Conservation (phyloP, 495 filamentous ascomycete species). For the Xylaria castorea region DNA sequence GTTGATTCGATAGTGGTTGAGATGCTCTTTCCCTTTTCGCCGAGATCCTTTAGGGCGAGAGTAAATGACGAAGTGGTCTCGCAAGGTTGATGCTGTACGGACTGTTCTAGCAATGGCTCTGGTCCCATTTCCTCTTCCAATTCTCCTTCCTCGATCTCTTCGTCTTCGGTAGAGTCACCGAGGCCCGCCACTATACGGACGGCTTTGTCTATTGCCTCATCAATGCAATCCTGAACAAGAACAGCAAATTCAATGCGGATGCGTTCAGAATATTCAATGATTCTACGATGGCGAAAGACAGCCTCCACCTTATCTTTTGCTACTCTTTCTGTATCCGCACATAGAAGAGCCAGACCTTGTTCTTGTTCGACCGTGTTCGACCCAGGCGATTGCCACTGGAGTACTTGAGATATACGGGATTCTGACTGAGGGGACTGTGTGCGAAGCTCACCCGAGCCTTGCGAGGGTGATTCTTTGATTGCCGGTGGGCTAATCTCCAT, state of each 20-base stretch:
- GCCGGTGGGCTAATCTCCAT: conserved; percentile 92
- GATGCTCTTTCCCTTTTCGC: conserved; percentile 50
- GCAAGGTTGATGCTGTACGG: conserved; percentile 59
- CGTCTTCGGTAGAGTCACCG: conserved; percentile 73
- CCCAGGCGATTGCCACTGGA: conserved; percentile 94
- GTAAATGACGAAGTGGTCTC: conserved; percentile 65
- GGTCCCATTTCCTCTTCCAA: conserved; percentile 40
- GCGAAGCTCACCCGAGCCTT: conserved; percentile 73
- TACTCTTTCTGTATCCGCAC: conserved; percentile 83
- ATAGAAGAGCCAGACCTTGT: conserved; percentile 85
- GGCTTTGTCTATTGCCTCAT: conserved; percentile 89
- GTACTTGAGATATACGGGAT: conserved; percentile 86
- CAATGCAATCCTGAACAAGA: conserved; percentile 92
- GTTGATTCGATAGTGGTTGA: conserved; percentile 56
- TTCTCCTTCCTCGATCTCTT: conserved; percentile 52
- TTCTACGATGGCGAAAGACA: conserved; percentile 85
- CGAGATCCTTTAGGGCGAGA: conserved; percentile 59
- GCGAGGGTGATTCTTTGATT: conserved; percentile 78
- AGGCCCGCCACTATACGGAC: conserved; percentile 84
- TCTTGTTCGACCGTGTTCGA: conserved; percentile 93
- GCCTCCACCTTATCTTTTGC: conserved; percentile 90
- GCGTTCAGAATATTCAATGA: conserved; percentile 94
- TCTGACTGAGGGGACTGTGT: conserved; percentile 96
- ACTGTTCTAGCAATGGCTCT: conserved; percentile 49
- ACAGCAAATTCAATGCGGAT: conserved; percentile 92